Evolutionary conservation across 2,329 filamentous ascomycete species (phyloP).

Genomic region (Alternaria panax): DNA sequence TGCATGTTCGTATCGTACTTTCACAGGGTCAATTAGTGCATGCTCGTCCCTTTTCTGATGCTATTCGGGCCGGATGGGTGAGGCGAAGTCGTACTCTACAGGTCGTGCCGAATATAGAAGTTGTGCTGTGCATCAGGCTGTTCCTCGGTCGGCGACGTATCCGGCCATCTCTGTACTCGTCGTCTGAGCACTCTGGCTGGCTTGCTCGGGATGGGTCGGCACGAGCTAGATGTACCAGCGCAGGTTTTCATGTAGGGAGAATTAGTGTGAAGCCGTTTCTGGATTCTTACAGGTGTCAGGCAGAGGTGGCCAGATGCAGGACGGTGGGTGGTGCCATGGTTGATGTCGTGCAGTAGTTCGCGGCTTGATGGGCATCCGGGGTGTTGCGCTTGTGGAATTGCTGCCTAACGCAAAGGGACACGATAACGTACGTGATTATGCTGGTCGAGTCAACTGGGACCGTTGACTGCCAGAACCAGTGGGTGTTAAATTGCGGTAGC

Average conservation of each 20-base stretch:
- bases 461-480: neutral
- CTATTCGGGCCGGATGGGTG: conserved; percentile 10
- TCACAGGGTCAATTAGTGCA: neutral
- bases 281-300: neutral
- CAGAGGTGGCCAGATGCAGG: neutral
- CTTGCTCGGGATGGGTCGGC: conserved; percentile 1
- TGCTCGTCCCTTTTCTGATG: neutral
- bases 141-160: neutral
- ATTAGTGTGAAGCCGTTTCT: neutral
- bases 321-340: conserved; percentile 11
- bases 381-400: conserved; percentile 4
- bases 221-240: conserved; percentile 3
- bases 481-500: conserved; percentile 7
- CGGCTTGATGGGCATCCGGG: conserved; percentile 10
- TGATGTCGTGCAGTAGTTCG: conserved; percentile 20
- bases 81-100: conserved; percentile 6
- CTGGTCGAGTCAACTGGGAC: conserved; percentile 7
- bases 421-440: neutral
- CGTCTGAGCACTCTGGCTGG: neutral
- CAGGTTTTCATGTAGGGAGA: neutral
- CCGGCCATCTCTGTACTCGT: neutral
- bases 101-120: conserved; percentile 5
- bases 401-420: conserved; percentile 9
- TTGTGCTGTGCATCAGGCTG: conserved; percentile 4
- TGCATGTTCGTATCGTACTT: neutral